Percentiles rank a stretch among this genome's conserved stretches.
phyloP scores from a whole-genome alignment of 2,329 filamentous ascomycete species.

The Fusarium torreyae region DNA sequence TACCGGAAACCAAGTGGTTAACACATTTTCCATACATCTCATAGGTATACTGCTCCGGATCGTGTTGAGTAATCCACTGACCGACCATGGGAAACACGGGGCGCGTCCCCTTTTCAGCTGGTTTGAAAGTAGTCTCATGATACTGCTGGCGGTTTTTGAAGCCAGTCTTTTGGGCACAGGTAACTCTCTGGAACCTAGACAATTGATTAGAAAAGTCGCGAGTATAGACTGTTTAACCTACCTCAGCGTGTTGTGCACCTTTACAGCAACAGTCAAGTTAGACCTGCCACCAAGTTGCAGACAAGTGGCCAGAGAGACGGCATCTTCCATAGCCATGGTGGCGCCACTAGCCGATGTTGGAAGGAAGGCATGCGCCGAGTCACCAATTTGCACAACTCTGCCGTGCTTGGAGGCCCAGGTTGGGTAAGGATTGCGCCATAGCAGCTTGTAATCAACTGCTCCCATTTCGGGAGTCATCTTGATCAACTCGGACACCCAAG shows the following conservation, averaged over 20 bases:
- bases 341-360: conserved; percentile 60
- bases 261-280: neutral
- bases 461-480: neutral
- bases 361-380: conserved; percentile 60
- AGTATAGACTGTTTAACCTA: neutral
- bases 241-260: neutral
- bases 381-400: conserved; percentile 57
- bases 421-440: conserved; percentile 5
- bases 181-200: neutral
- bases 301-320: conserved; percentile 54
- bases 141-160: neutral
- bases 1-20: neutral
- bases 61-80: neutral
- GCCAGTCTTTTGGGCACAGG: neutral
- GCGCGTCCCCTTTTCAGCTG: neutral
- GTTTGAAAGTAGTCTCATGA: neutral
- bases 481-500: neutral
- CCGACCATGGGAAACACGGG: neutral
- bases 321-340: conserved; percentile 61
- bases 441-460: neutral
- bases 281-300: neutral
- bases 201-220: no score
- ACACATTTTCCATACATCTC: neutral
- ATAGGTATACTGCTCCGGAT: conserved; percentile 1
- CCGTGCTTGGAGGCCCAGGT: neutral